Conservation (phyloP, 1,284 basidiomycete species). For the Ceratobasidium sp. region DNA sequence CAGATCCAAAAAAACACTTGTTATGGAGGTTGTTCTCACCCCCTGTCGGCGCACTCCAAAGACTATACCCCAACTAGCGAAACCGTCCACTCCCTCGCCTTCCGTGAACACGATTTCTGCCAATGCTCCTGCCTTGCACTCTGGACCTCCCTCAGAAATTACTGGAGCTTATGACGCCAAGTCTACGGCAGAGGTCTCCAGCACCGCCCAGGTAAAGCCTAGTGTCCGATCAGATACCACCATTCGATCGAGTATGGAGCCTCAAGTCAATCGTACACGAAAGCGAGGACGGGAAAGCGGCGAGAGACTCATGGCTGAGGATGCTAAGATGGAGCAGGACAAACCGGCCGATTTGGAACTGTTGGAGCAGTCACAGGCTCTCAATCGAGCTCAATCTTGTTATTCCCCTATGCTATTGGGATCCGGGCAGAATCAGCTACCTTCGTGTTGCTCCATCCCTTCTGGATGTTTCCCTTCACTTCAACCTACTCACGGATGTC, state of each 20-base stretch:
- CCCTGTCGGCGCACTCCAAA: neutral
- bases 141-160: neutral
- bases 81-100: neutral
- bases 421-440: neutral
- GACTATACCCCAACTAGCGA: neutral
- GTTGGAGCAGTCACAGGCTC: neutral
- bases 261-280: neutral
- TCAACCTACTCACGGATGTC: neutral
- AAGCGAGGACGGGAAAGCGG: conserved; percentile 11
- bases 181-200: neutral
- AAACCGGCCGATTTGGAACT: neutral
- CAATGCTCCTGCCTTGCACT: neutral
- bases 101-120: neutral
- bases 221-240: neutral
- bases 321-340: neutral
- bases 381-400: neutral
- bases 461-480: conserved; percentile 11
- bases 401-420: neutral
- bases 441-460: neutral
- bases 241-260: neutral
- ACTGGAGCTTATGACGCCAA: neutral
- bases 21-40: conserved; percentile 30
- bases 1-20: conserved; percentile 23
- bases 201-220: neutral
- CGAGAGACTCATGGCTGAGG: conserved; percentile 1